Evolutionary conservation across 2,329 filamentous ascomycete genomes (phyloP), one percentile per base, ranked within the genome.

Genomic region (Diaporthe velutina): DNA sequence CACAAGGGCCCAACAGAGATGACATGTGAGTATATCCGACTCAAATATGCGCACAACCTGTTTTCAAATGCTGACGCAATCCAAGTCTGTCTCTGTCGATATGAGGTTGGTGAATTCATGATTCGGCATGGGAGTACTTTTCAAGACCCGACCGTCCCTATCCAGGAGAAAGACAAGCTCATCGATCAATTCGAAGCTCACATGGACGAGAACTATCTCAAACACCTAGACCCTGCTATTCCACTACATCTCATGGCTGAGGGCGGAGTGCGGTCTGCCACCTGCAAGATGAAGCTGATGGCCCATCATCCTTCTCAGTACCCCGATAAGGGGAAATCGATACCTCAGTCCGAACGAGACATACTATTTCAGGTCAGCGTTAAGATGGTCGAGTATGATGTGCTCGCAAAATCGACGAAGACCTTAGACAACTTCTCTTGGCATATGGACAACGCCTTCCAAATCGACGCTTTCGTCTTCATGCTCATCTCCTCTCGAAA

Each of bases 121-220:
- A 82, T 85, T 19, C 78, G 84, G 66, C 82, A 80, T 38, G 61
- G 79, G 0, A 84, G 83, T 50, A 83, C 89, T 73, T 83, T 90
- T 17, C 85, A 88, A 74, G 88, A 78, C 55, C 75, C 75, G 8
- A 40, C 38, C 12, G 67, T 78, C 12, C 66, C 77, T 12, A 57
- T 77, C 30, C 71, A 75, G 10, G 75, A 76, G 10, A 79, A 78
- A 45, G 57, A 79, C 12, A 76, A 84, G 25, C 80, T 78, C 75
- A 77, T 86, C 12, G 76, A 78, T 25, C 76, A 74, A 0, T 76
- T 82, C 4, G 77, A 79, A 33, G 74, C 75, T 38, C 74, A 50
- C 3, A 77, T 84, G 19, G 77, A 83, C 35, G 75, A 80, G 7
- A 79, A 79, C n/a, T 83, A 81, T 71, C 76, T 84, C 10, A 57